These are phyloP conservation scores for Raphanus raphanistrum DNA, from an alignment of 345 rosid genomes.

Conservation along the genomic window DNA sequence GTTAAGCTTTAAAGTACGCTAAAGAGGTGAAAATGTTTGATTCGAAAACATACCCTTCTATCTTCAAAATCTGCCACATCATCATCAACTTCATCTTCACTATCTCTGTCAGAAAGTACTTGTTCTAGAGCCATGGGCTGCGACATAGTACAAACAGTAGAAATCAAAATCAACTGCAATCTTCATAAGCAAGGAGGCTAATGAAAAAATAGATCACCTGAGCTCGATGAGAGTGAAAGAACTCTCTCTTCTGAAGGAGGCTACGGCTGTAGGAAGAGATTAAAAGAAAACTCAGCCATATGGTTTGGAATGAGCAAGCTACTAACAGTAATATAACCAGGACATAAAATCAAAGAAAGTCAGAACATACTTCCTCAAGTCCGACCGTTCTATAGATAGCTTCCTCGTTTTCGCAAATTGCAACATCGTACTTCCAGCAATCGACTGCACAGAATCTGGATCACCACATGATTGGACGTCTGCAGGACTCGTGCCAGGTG, in stretches of 20 bases:
- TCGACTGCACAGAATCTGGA: conserved; percentile 66
- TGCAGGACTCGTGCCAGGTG: conserved; percentile 45
- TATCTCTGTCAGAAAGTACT: conserved; percentile 90
- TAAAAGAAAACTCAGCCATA: conserved; percentile 1
- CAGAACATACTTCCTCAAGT: conserved; percentile 73
- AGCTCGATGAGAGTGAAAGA: conserved; percentile 98
- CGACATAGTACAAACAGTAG: conserved; percentile 17
- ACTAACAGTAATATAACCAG: conserved; percentile 1
- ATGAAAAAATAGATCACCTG: conserved; percentile 56
- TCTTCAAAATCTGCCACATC: conserved; percentile 99
- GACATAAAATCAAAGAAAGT: neutral
- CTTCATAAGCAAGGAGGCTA: neutral
- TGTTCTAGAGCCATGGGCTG: conserved; percentile 96
- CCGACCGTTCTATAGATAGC: conserved; percentile 82
- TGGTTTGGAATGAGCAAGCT: conserved; percentile 21
- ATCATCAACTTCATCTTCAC: conserved; percentile 99
- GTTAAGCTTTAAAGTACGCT: conserved; percentile 1
- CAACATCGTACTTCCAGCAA: conserved; percentile 66
- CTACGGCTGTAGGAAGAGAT: conserved; percentile 55
- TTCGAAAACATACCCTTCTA: conserved; percentile 68
- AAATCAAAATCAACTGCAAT: conserved; percentile 16
- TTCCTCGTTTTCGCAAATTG: conserved; percentile 96
- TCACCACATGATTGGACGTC: conserved; percentile 59
- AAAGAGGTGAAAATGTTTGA: neutral
- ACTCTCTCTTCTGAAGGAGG: conserved; percentile 85